phyloP scores from a whole-genome alignment of 345 rosid genomes.

The Populus euphratica region DNA sequence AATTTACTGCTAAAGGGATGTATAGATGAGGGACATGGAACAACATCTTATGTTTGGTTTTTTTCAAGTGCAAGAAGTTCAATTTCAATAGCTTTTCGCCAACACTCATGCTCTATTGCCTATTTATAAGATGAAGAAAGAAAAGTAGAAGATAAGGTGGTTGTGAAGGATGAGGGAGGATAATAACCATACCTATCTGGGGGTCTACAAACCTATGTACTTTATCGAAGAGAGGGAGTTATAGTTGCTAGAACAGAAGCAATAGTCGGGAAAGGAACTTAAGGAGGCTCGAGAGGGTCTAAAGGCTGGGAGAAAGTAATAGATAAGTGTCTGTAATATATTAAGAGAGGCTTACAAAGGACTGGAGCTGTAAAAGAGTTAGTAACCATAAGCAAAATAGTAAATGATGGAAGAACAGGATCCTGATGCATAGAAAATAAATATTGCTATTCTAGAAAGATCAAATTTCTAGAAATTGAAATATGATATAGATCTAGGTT shows the following conservation, averaged over 20 bases:
- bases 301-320: too few species aligned
- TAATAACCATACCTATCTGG: neutral
- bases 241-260: neutral
- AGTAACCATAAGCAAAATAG: neutral
- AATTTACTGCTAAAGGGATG: neutral
- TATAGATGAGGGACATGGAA: neutral
- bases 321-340: too few species aligned
- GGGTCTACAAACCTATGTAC: neutral
- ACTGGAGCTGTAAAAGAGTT: neutral
- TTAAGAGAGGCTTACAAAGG: neutral
- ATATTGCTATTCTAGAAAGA: too few species aligned
- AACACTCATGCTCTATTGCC: neutral
- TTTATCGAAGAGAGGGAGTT: neutral
- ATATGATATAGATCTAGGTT: neutral
- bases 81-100: neutral
- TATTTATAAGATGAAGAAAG: neutral
- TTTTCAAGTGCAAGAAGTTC: neutral
- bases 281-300: too few species aligned
- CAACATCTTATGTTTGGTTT: neutral
- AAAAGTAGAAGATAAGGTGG: conserved; percentile 4
- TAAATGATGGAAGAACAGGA: neutral
- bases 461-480: neutral
- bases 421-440: neutral
- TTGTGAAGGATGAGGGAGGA: neutral
- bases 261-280: neutral